Conservation (phyloP, 352 stramenopile species). For the Globisporangium apiculatum region DNA sequence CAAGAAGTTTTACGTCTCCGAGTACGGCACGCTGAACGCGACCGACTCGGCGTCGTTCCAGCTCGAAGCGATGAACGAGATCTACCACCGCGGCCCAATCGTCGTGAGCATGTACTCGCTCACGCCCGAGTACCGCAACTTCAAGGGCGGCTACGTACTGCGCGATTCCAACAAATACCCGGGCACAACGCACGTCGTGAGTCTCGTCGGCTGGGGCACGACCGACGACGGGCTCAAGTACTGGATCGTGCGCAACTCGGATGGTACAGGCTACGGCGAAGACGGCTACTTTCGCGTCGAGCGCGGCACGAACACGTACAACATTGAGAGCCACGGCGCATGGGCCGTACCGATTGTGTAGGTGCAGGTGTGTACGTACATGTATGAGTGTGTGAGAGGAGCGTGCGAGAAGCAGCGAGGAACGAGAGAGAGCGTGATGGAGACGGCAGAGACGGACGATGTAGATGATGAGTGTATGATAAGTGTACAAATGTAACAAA, state of each 20-base stretch:
- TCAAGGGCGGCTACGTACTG: conserved; percentile 89
- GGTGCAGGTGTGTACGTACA: neutral
- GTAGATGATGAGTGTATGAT: too few relatives aligned
- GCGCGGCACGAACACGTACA: conserved; percentile 70
- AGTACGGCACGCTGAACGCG: conserved; percentile 74
- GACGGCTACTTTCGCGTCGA: conserved; percentile 66
- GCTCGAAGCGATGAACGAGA: conserved; percentile 91
- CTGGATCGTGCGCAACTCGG: conserved; percentile 95
- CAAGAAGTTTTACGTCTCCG: conserved; percentile 61
- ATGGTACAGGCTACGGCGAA: conserved; percentile 75
- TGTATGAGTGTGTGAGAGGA: too few relatives aligned
- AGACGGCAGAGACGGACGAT: too few relatives aligned
- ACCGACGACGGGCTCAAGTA: conserved; percentile 86
- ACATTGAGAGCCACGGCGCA: conserved; percentile 62
- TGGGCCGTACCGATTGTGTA: conserved; percentile 64
- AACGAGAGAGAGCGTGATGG: too few relatives aligned
- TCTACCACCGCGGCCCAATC: conserved; percentile 93
- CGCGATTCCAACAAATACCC: conserved; percentile 75
- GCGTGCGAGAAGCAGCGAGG: too few relatives aligned
- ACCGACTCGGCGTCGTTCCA: conserved; percentile 58
- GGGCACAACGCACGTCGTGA: conserved; percentile 89
- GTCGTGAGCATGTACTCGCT: conserved; percentile 90
- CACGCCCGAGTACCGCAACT: conserved; percentile 69
- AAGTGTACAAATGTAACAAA: too few relatives aligned
- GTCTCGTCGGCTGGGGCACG: conserved; percentile 93